Evolutionary conservation across 192 early-diverging fungal species (phyloP), one percentile per base, ranked within the genome.

Genomic region (Cetraspora pellucida): DNA sequence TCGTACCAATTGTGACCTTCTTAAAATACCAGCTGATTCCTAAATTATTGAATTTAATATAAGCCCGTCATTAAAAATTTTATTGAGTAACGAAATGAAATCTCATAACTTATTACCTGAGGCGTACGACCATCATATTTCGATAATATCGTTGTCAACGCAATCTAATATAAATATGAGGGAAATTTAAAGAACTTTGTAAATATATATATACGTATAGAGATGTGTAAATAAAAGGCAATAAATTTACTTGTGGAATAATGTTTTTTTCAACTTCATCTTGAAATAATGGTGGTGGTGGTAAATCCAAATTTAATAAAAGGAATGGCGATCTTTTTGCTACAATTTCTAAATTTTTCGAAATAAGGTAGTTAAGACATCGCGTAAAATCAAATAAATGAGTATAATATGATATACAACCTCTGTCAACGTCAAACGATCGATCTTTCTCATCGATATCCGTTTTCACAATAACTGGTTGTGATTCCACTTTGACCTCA

Each of bases 261-360:
- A 95, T 95, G 74, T 92, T 92, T 50, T 90, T 87, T 70, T 95
- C 90, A 10, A 87, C 77, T 55, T 95, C 95, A 75, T 94, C 94
- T 45, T 92, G 90, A 79, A 96, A 99, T 21, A 99, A 81, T 3
- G 96, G 97, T 13, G 92, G 88, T 19, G 94, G 92, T 28, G 97
- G 97, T 19, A 97, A 81, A 67, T 99, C 96, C 77, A 99, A 78
- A 6, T 93, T 90, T 61, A 99, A 83, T 47, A 96, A 89, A 71
- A 98, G 77, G 78, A 99, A 98, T 3, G 96, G 95, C 0, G 86
- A 84, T 2, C 66, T 72, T 31, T 74, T 84, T 13, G 82, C 82
- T n/a, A 80, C 86, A 31, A 90, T 85, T 57, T 86, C 90, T 92
- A 45, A 19, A 23, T 45, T 45, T 11, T 49, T 17, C 16, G 25